Conservation (phyloP, 257 asterid species). For the Solanum commersonii region DNA sequence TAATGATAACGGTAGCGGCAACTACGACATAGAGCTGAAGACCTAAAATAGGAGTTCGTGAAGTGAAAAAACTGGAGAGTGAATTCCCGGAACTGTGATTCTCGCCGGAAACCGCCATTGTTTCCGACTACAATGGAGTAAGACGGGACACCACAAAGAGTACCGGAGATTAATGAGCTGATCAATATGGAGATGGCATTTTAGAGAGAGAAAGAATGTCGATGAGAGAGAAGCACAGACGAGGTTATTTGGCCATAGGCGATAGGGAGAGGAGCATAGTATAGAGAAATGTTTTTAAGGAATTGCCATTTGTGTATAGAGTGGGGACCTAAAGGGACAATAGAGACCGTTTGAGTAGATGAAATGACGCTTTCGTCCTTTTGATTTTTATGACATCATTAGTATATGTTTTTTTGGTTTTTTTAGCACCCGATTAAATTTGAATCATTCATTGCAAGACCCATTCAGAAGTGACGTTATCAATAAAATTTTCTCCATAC, state of each 20-base stretch:
- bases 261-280: neutral
- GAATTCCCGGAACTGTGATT: conserved; percentile 19
- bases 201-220: neutral
- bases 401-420: too few relatives aligned
- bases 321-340: neutral
- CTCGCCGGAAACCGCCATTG: conserved; percentile 38
- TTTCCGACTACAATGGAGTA: neutral
- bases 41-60: conserved; percentile 60
- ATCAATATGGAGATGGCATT: neutral
- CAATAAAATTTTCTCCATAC: too few relatives aligned
- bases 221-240: neutral
- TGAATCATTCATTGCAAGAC: too few relatives aligned
- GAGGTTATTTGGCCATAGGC: neutral
- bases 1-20: conserved; percentile 32
- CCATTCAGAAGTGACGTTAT: rapidly evolving
- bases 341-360: neutral
- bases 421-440: too few relatives aligned
- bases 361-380: neutral
- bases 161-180: neutral
- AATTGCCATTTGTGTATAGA: neutral
- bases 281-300: neutral
- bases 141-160: neutral
- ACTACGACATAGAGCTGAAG: conserved; percentile 58
- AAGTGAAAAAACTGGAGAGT: conserved; percentile 21
- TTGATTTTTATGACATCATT: neutral